These are phyloP conservation scores for Clonostachys rosea DNA, from an alignment of 2,329 filamentous ascomycete genomes.

Conservation along the genomic window DNA sequence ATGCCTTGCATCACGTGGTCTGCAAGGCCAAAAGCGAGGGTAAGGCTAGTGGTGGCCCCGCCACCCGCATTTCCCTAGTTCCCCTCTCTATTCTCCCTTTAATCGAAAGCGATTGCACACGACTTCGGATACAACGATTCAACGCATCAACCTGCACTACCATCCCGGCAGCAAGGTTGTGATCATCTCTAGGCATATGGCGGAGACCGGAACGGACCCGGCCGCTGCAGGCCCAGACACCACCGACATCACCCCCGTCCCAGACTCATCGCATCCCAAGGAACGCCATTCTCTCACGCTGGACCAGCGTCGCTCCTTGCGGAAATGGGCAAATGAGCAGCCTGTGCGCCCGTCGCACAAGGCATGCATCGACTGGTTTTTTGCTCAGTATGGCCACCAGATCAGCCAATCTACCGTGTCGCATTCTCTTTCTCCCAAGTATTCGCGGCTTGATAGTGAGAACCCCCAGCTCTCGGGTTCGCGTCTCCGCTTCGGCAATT, in stretches of 20 bases:
- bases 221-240: slow-evolving; percentile 24
- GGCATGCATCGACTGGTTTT: slow-evolving; percentile 61
- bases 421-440: slow-evolving; percentile 57
- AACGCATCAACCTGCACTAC: slow-evolving; percentile 8
- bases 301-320: slow-evolving; percentile 56
- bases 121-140: slow-evolving; percentile 34
- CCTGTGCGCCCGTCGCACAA: slow-evolving; percentile 53
- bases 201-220: slow-evolving; percentile 28
- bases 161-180: slow-evolving; percentile 2
- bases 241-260: slow-evolving; percentile 13
- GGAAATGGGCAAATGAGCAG: slow-evolving; percentile 55
- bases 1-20: too few species aligned
- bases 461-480: slow-evolving; percentile 57
- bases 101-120: slow-evolving; percentile 27
- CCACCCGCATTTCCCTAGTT: slow-evolving; percentile 18
- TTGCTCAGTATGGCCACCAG: slow-evolving; percentile 49
- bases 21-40: too few species aligned
- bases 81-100: slow-evolving; percentile 16
- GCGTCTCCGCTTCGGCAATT: slow-evolving; percentile 58
- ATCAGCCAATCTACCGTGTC: slow-evolving; percentile 62
- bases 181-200: slow-evolving; percentile 1
- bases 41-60: slow-evolving; percentile 10
- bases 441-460: slow-evolving; percentile 56
- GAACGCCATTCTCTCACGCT: slow-evolving; percentile 58
- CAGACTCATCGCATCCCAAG: slow-evolving; percentile 9